phyloP scores from a whole-genome alignment of 768 basidiomycete species.

The Tubosaeta sp. region DNA sequence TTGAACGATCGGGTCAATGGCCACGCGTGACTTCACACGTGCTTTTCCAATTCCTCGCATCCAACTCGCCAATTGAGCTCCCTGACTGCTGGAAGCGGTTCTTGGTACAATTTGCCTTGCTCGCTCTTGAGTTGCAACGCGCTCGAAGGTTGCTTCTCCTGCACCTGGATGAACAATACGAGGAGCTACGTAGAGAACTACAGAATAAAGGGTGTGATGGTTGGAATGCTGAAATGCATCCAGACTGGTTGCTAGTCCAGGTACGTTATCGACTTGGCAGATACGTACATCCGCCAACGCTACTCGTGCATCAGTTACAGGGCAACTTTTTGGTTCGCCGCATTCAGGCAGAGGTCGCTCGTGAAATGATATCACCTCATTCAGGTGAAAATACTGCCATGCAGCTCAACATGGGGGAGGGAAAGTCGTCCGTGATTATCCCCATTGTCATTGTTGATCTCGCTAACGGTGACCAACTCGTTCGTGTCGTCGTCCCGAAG shows the following conservation, averaged over 20 bases:
- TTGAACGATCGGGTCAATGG: conserved; percentile 27
- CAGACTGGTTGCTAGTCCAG: not conserved
- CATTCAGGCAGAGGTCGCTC: conserved; percentile 39
- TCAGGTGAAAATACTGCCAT: conserved; percentile 34
- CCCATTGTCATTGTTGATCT: conserved; percentile 39
- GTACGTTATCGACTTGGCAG: not conserved
- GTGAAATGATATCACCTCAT: conserved; percentile 44
- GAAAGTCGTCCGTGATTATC: conserved; percentile 38
- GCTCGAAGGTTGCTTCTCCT: not conserved
- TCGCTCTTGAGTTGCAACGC: conserved; percentile 28
- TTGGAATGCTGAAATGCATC: not conserved
- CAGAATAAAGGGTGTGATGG: not conserved
- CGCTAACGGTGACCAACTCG: conserved; percentile 40
- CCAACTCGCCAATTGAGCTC: conserved; percentile 9
- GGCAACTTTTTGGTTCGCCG: conserved; percentile 40
- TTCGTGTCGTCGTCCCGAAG: conserved; percentile 47
- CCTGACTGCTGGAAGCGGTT: conserved; percentile 23
- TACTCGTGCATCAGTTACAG: conserved; percentile 35
- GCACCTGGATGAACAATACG: not conserved
- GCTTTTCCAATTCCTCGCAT: conserved; percentile 28
- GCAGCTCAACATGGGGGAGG: conserved; percentile 37
- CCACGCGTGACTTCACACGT: conserved; percentile 29
- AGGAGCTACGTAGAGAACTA: not conserved
- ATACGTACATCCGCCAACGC: not conserved
- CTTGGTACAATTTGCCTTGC: conserved; percentile 28